These are phyloP conservation scores for Diplodia intermedia DNA, from an alignment of 2,329 filamentous ascomycete genomes.

Conservation along the genomic window DNA sequence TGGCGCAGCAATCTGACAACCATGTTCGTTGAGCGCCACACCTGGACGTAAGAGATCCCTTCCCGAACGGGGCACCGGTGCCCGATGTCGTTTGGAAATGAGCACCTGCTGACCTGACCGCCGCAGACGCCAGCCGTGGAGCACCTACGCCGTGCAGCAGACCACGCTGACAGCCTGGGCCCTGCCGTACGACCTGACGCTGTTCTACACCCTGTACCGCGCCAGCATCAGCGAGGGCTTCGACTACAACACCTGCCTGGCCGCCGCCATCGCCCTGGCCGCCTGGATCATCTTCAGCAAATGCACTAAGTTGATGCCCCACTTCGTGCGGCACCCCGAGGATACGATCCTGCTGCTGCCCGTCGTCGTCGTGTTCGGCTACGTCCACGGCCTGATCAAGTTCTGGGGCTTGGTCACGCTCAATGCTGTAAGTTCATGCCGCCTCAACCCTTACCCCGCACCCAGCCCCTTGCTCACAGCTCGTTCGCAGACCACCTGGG, in stretches of 20 bases:
- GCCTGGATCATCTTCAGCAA: slow-evolving; percentile 75
- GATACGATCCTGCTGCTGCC: slow-evolving; percentile 77
- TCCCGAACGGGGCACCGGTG: slow-evolving; percentile 19
- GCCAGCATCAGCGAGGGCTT: slow-evolving; percentile 27
- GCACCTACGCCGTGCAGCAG: slow-evolving; percentile 88
- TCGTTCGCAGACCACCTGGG: slow-evolving; percentile 81
- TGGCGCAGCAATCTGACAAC: slow-evolving; percentile 97
- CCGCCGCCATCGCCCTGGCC: slow-evolving; percentile 44
- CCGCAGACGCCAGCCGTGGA: slow-evolving; percentile 85
- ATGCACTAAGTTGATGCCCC: slow-evolving; percentile 85
- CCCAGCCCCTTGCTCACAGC: slow-evolving; percentile 26
- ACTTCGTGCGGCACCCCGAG: slow-evolving; percentile 82
- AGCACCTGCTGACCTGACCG: slow-evolving; percentile 29
- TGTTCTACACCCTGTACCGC: slow-evolving; percentile 58
- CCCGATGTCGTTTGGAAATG: slow-evolving; percentile 13
- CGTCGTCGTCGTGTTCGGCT: slow-evolving; percentile 88
- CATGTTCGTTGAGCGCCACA: slow-evolving; percentile 79
- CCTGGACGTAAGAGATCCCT: slow-evolving; percentile 76
- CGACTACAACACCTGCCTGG: slow-evolving; percentile 2
- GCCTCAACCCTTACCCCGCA: slow-evolving; percentile 26
- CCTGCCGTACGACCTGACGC: slow-evolving; percentile 75
- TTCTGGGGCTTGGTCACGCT: slow-evolving; percentile 82
- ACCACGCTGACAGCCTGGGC: slow-evolving; percentile 92
- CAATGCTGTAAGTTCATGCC: slow-evolving; percentile 46
- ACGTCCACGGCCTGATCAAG: slow-evolving; percentile 92